Evolutionary conservation across 2,329 filamentous ascomycete species (phyloP).

Genomic region (Diplocarpon mali): DNA sequence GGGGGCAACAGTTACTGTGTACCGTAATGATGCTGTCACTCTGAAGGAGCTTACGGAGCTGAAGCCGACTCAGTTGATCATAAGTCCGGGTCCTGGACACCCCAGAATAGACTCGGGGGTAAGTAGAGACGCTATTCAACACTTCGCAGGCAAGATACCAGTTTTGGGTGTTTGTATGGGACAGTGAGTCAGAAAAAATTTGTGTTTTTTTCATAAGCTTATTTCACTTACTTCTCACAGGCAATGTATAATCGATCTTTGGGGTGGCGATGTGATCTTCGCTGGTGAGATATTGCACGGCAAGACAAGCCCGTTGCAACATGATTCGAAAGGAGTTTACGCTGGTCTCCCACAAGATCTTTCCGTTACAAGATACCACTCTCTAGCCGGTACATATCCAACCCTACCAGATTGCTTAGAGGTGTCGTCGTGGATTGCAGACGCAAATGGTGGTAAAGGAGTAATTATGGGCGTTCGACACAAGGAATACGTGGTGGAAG

Average conservation of each 20-base stretch:
- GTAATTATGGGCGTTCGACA: slow-evolving; percentile 97
- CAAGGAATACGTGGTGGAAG: slow-evolving; percentile 83
- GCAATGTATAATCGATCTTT: slow-evolving; percentile 92
- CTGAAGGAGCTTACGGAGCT: slow-evolving; percentile 72
- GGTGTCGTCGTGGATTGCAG: slow-evolving; percentile 79
- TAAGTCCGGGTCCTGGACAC: slow-evolving; percentile 92
- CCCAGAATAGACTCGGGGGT: slow-evolving; percentile 85
- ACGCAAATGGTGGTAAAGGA: slow-evolving; percentile 64
- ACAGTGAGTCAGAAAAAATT: slow-evolving; percentile 48
- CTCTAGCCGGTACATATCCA: slow-evolving; percentile 80
- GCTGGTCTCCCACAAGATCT: slow-evolving; percentile 67
- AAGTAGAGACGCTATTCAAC: slow-evolving; percentile 78
- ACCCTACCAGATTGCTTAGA: slow-evolving; percentile 80
- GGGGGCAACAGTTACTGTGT: slow-evolving; percentile 80
- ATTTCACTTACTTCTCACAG: slow-evolving; percentile 31
- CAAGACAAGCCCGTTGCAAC: slow-evolving; percentile 83
- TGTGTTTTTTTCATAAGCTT: background rate
- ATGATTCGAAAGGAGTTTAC: slow-evolving; percentile 90
- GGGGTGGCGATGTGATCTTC: slow-evolving; percentile 81
- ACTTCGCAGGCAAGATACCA: slow-evolving; percentile 91
- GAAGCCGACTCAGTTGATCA: slow-evolving; percentile 84
- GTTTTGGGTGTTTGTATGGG: slow-evolving; percentile 99
- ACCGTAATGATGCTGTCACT: slow-evolving; percentile 83
- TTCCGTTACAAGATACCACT: slow-evolving; percentile 91
- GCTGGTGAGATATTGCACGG: slow-evolving; percentile 95